Evolutionary conservation across 768 basidiomycete species (phyloP), one percentile per base, ranked within the genome.

Genomic region (Rubroboletus satanas): DNA sequence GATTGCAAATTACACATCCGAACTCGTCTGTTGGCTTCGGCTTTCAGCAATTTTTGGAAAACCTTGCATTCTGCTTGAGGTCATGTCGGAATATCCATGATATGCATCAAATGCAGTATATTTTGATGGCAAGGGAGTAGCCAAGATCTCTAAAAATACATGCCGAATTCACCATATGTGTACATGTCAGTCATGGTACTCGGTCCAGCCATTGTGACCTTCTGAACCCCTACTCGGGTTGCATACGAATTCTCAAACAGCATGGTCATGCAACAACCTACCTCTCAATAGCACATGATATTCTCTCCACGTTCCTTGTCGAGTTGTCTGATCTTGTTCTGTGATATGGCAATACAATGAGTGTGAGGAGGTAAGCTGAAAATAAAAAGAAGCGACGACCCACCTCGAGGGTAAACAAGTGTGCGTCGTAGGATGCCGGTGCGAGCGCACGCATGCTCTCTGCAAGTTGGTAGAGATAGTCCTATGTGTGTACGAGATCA

Each of bases 1-100:
- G 85, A 86, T 91, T 91, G 88, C 88, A 91, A 91, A 91, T 88
- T 90, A 90, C 80, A 88, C 88, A 91, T 91, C 89, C 89, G 87
- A 89, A 90, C 87, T 73, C 88, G 87, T 90, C 88, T 87, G 81
- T 83, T 71, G 79, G 86, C 87, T 90, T 88, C 77, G 85, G 87
- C 85, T 81, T 80, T 76, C 81, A 85, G 87, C 85, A 90, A 91
- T 90, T 91, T 91, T 92, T 91, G 89, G 83, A 75, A 82, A 83
- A 41, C 21, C 21, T 21, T 21, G 21, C 21, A 21, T 21, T 21
- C 21, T 21, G 21, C 21, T 21, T 21, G 21, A 21, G 21, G 21
- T 21, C 21, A 21, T 21, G 21, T 21, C 2, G 21, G 2, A 21
- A 21, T 1, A 21, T 21, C 21, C 21, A 21, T 21, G 21, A 21